These are phyloP conservation scores for Omphalotus olearius DNA, from an alignment of 1,284 basidiomycete species.

Conservation along the genomic window DNA sequence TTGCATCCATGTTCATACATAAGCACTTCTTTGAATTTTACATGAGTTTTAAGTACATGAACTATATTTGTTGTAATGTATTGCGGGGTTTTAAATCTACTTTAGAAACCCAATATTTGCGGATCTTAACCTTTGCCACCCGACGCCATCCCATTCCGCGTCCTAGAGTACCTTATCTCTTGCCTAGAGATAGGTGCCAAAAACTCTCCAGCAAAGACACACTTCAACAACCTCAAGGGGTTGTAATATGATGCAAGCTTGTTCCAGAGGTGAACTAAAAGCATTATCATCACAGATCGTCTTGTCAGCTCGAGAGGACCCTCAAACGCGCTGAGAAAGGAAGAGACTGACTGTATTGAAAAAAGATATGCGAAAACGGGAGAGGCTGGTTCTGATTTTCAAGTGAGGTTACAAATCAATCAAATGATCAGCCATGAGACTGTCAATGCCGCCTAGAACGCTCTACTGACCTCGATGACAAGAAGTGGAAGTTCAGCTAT, in stretches of 20 bases:
- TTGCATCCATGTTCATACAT: neutral
- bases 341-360: slow-evolving; percentile 39
- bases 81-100: neutral
- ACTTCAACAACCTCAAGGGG: slow-evolving; percentile 39
- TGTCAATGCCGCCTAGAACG: neutral
- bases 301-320: slow-evolving; percentile 2
- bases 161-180: slow-evolving; percentile 36
- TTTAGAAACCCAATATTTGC: neutral
- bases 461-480: slow-evolving; percentile 22
- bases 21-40: neutral
- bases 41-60: neutral
- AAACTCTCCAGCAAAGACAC: slow-evolving; percentile 36
- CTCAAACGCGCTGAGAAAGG: neutral
- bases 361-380: slow-evolving; percentile 39
- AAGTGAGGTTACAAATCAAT: neutral
- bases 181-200: slow-evolving; percentile 41
- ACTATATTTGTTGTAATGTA: too few species aligned
- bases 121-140: neutral
- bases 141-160: neutral
- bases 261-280: slow-evolving; percentile 38
- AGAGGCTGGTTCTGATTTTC: slow-evolving; percentile 37
- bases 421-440: neutral
- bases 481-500: neutral
- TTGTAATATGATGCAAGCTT: slow-evolving; percentile 44
- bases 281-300: neutral